Evolutionary conservation across 768 basidiomycete species (phyloP).

Genomic region (Lactifluus echinatus): DNA sequence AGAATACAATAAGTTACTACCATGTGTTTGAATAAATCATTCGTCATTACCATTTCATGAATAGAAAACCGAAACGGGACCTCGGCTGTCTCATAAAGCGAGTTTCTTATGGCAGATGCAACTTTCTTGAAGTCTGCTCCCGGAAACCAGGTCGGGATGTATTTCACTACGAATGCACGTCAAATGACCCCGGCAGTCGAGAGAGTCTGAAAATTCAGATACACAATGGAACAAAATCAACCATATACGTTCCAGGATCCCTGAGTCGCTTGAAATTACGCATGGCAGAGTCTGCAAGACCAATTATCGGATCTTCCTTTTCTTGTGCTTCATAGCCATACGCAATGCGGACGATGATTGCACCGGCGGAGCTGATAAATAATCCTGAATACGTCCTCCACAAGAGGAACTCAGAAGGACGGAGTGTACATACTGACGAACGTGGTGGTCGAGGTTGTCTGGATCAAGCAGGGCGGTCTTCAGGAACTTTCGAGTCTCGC

Average conservation of each 20-base stretch:
- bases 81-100: not conserved
- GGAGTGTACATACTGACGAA: not conserved
- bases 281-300: conserved; percentile 10
- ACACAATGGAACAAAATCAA: conserved; percentile 26
- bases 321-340: conserved; percentile 20
- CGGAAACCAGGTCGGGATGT: conserved; percentile 25
- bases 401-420: no score
- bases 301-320: conserved; percentile 2
- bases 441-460: not conserved
- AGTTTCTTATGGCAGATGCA: conserved; percentile 5
- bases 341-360: conserved; percentile 21
- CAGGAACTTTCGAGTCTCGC: not conserved
- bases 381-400: not conserved
- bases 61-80: not conserved
- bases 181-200: not conserved
- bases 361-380: conserved; percentile 9
- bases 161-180: conserved; percentile 7
- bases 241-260: conserved; percentile 27
- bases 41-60: conserved; percentile 1
- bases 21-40: not conserved
- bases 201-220: not conserved
- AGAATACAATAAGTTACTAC: not conserved
- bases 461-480: not conserved
- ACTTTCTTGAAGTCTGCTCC: conserved; percentile 22
- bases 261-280: conserved; percentile 7